A percentile compares a stretch with the other conserved stretches of the same genome.
Conservation (phyloP, 257 asterid species). For the Solanum virginianum region DNA sequence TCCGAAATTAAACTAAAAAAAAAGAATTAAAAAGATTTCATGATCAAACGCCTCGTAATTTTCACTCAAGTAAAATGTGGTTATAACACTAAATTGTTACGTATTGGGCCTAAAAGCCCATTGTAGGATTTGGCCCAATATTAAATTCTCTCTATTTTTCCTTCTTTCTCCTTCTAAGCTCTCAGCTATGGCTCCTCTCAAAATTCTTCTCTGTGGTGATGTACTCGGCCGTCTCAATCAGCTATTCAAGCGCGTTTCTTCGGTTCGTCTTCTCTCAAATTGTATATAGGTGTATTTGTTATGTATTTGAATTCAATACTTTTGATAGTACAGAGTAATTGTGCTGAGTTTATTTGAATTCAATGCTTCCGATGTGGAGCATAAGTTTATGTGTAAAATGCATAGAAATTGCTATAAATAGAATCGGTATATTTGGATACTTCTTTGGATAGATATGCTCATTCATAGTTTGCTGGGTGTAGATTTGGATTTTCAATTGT, state of each 20-base stretch:
- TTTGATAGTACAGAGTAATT: no score
- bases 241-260: constrained; percentile 75
- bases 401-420: not conserved
- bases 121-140: not conserved
- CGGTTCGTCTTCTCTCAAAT: constrained; percentile 12
- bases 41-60: no score
- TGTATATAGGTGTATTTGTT: no score
- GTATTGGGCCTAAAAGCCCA: not conserved
- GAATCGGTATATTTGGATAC: not conserved
- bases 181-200: constrained; percentile 45
- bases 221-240: constrained; percentile 81
- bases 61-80: not conserved
- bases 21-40: no score
- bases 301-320: no score
- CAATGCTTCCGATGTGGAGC: not conserved
- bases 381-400: not conserved
- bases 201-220: constrained; percentile 90
- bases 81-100: not conserved
- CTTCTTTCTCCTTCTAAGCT: not conserved
- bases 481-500: not conserved
- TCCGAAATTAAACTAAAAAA: no score
- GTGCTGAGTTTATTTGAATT: not conserved
- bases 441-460: not conserved
- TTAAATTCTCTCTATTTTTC: no score
- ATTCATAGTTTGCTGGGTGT: not conserved